phyloP scores from a whole-genome alignment of 495 filamentous ascomycete genomes.

The Penicillium cosmopolitanum region DNA sequence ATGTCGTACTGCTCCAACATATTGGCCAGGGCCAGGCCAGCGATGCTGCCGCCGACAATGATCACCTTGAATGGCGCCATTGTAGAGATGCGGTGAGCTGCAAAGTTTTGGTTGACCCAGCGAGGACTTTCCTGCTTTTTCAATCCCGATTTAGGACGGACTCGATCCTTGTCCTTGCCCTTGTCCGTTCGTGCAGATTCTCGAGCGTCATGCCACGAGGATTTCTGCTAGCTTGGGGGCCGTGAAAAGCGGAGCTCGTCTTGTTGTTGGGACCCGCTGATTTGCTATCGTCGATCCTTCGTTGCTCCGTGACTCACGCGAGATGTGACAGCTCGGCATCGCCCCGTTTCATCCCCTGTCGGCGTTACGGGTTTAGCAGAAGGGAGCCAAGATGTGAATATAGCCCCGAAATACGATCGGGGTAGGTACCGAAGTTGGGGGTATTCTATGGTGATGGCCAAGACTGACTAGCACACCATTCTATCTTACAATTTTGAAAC shows the following conservation, averaged over 20 bases:
- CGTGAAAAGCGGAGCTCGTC: not conserved
- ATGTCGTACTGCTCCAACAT: conserved; percentile 46
- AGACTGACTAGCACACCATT: too few relatives aligned
- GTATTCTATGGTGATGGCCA: too few relatives aligned
- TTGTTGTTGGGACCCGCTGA: conserved; percentile 2
- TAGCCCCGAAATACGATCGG: too few relatives aligned
- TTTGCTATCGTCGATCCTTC: not conserved
- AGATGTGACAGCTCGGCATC: not conserved
- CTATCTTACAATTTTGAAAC: too few relatives aligned
- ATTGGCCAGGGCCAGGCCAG: conserved; percentile 51
- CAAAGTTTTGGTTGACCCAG: not conserved
- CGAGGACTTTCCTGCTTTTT: not conserved
- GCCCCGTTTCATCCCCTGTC: not conserved
- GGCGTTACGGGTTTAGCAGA: too few relatives aligned
- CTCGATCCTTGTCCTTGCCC: not conserved
- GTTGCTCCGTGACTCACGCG: not conserved
- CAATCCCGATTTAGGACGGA: not conserved
- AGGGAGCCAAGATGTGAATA: too few relatives aligned
- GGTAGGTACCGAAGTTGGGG: too few relatives aligned
- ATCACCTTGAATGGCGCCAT: conserved; percentile 36
- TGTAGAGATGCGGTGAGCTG: not conserved
- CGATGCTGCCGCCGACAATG: conserved; percentile 58
- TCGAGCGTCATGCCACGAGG: not conserved
- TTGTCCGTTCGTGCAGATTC: not conserved
- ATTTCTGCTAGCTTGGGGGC: not conserved